Evolutionary conservation across 2,329 filamentous ascomycete genomes (phyloP).

Genomic region (Penicillium sp.): DNA sequence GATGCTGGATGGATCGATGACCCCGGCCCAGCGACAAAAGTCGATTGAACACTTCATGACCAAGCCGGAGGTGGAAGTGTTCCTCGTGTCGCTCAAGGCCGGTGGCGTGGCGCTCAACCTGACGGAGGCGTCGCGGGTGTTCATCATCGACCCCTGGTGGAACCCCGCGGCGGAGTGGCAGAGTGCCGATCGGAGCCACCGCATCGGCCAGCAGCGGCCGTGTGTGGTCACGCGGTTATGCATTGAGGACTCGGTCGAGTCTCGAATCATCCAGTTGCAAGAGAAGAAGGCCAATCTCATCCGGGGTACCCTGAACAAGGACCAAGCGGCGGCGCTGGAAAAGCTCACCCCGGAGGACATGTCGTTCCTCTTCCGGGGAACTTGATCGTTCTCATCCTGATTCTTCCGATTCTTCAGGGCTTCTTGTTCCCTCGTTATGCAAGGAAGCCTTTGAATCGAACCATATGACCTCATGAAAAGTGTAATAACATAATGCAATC

Average conservation of each 20-base stretch:
- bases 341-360: slow-evolving; percentile 88
- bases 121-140: slow-evolving; percentile 91
- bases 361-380: slow-evolving; percentile 91
- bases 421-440: background rate
- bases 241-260: slow-evolving; percentile 96
- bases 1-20: slow-evolving; percentile 98
- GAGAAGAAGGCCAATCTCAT: slow-evolving; percentile 99
- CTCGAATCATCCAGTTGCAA: slow-evolving; percentile 89
- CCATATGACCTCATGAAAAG: background rate
- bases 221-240: slow-evolving; percentile 93
- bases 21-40: slow-evolving; percentile 84
- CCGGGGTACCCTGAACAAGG: slow-evolving; percentile 91
- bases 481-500: background rate
- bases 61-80: slow-evolving; percentile 90
- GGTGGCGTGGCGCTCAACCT: slow-evolving; percentile 94
- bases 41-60: slow-evolving; percentile 97
- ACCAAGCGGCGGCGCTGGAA: slow-evolving; percentile 77
- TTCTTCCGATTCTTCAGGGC: too few species aligned
- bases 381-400: slow-evolving; percentile 34
- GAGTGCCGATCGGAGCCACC: slow-evolving; percentile 88
- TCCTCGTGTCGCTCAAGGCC: slow-evolving; percentile 92
- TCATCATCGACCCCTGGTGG: slow-evolving; percentile 99
- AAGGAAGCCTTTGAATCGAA: too few species aligned
- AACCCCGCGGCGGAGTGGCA: slow-evolving; percentile 99
- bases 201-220: slow-evolving; percentile 90